Percentiles rank a stretch among this genome's conserved stretches.
Conservation (phyloP, 192 early-diverging fungal species). For the Geosiphon pyriformis region DNA sequence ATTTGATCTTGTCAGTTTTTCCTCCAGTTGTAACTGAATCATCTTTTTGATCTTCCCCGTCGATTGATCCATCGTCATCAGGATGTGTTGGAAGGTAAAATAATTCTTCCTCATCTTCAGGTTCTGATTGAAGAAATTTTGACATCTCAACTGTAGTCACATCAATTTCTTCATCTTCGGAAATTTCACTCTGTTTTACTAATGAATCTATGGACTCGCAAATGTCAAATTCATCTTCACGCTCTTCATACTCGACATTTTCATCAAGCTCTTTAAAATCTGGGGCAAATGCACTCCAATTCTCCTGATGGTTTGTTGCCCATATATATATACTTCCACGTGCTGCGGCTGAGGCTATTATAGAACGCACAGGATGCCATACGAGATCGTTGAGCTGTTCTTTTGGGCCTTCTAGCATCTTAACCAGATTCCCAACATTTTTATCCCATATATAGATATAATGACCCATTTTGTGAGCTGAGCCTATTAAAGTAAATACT, state of each 20-base stretch:
- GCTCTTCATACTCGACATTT: slow-evolving; percentile 89
- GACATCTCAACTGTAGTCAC: slow-evolving; percentile 45
- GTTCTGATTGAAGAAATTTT: slow-evolving; percentile 45
- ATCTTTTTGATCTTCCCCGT: slow-evolving; percentile 14
- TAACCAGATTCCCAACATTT: slow-evolving; percentile 72
- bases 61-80: slow-evolving; percentile 14
- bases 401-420: slow-evolving; percentile 86
- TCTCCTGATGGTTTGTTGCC: slow-evolving; percentile 72
- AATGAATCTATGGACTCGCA: slow-evolving; percentile 29
- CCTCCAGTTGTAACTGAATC: not conserved
- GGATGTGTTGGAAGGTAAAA: slow-evolving; percentile 39
- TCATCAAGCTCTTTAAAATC: slow-evolving; percentile 91
- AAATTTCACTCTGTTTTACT: slow-evolving; percentile 35
- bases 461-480: slow-evolving; percentile 81
- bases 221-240: slow-evolving; percentile 92
- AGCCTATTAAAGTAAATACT: slow-evolving; percentile 39
- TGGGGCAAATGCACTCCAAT: slow-evolving; percentile 92
- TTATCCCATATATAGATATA: slow-evolving; percentile 96
- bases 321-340: slow-evolving; percentile 87
- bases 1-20: not conserved
- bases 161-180: slow-evolving; percentile 44
- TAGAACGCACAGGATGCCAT: slow-evolving; percentile 83
- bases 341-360: slow-evolving; percentile 75
- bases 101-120: slow-evolving; percentile 42
- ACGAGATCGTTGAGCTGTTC: slow-evolving; percentile 75